Evolutionary conservation across 805 yeast species (phyloP), one percentile per base, ranked within the genome.

Genomic region (Wickerhamomyces hampshirensis): DNA sequence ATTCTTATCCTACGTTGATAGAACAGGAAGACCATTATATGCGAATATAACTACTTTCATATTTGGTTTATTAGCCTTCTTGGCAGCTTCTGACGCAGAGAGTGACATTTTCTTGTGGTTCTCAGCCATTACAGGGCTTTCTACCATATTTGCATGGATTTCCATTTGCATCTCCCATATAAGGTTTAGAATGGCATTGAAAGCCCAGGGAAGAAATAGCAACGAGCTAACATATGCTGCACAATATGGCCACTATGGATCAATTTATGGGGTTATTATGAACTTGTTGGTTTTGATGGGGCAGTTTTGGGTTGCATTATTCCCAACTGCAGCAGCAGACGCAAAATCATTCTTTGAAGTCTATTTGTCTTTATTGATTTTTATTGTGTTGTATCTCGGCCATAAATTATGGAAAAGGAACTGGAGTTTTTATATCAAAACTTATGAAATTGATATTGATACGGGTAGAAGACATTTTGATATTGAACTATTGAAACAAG

Each of bases 221-320:
- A 76, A 73, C 38, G 93, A 85, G 58, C 64, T 85, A 35, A 68
- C 80, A 0, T 86, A 74, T 60, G 68, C 65, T 30, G 71, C 95
- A 5, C 81, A 77, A 38, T 64, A 72, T 26, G 95, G 95, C 46
- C 58, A 78, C 21, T 62, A 55, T 47, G 94, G 94, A 30, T 80
- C 94, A 0, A 57, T 55, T 40, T 72, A 71, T 55, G 93, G 93
- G 34, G 51, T 74, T 12, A 39, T 62, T 13, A 60, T 86, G 51
- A 78, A 77, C 55, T 28, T 70, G 24, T 58, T 81, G 39, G 77
- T 85, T 44, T 65, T 87, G 40, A 65, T 75, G 42, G 85, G 88
- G 18, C 89, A 84, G 62, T 84, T 86, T 67, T 85, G 89, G 86
- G 69, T 80, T 38, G 89, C 93, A 5, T 62, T 83, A 27, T 84